Percentiles rank a stretch among this genome's conserved stretches.
Evolutionary conservation across 2,329 filamentous ascomycete species (phyloP).

Genomic region (Chlorencoelia australis): DNA sequence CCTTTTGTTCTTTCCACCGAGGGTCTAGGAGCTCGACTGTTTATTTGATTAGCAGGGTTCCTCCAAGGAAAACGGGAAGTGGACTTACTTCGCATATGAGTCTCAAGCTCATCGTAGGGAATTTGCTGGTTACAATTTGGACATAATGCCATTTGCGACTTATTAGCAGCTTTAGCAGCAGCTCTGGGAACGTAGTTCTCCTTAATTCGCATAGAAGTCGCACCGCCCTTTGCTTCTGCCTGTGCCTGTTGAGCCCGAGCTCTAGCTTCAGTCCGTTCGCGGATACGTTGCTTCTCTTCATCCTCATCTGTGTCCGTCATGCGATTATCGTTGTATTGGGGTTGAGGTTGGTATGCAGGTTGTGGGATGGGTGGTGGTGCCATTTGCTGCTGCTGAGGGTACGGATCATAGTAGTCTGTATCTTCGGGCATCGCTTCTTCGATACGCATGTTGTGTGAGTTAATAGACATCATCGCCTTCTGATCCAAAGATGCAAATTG

Average conservation of each 20-base stretch:
- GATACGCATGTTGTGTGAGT: slow-evolving; percentile 65
- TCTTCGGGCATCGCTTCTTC: slow-evolving; percentile 91
- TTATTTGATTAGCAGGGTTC: slow-evolving; percentile 10
- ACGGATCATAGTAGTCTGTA: slow-evolving; percentile 48
- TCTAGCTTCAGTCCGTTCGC: slow-evolving; percentile 50
- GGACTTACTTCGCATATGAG: slow-evolving; percentile 74
- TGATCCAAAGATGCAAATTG: slow-evolving; percentile 93
- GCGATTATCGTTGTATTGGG: slow-evolving; percentile 23
- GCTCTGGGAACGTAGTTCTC: slow-evolving; percentile 87
- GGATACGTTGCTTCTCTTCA: slow-evolving; percentile 52
- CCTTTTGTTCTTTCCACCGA: slow-evolving; percentile 90
- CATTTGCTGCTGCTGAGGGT: slow-evolving; percentile 32
- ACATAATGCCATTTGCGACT: slow-evolving; percentile 61
- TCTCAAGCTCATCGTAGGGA: slow-evolving; percentile 75
- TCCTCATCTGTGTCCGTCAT: slow-evolving; percentile 33
- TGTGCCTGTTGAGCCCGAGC: slow-evolving; percentile 64
- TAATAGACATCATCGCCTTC: slow-evolving; percentile 82
- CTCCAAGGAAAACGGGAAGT: neutral
- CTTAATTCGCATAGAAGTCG: slow-evolving; percentile 75
- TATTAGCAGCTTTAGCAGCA: slow-evolving; percentile 59
- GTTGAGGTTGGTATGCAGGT: slow-evolving; percentile 26
- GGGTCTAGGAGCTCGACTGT: slow-evolving; percentile 81
- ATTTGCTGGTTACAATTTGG: slow-evolving; percentile 91
- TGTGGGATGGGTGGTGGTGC: slow-evolving; percentile 32
- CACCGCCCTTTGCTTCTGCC: slow-evolving; percentile 61